These are phyloP conservation scores for Aspergillus sp. DNA, from an alignment of 2,329 filamentous ascomycete species.

Conservation along the genomic window DNA sequence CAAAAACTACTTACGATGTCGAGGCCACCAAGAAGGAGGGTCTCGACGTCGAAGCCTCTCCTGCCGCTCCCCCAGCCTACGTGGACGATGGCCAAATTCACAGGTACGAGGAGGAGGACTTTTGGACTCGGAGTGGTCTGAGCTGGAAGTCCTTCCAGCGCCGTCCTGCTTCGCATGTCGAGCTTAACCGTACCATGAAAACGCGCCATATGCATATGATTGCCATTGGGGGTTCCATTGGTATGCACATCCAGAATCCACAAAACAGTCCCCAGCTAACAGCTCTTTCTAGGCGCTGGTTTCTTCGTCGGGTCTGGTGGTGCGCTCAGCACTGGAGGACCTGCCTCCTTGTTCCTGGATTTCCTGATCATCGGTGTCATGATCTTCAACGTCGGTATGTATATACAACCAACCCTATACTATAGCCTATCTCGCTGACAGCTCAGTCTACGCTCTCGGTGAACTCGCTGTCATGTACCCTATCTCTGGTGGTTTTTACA, in stretches of 20 bases:
- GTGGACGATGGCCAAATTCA: slow-evolving; percentile 6
- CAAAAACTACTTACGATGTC: no score
- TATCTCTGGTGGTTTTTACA: slow-evolving; percentile 61
- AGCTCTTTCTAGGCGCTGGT: slow-evolving; percentile 7
- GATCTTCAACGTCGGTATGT: slow-evolving; percentile 45
- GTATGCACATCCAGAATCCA: background rate
- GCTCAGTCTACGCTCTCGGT: slow-evolving; percentile 56
- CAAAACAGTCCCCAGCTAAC: background rate
- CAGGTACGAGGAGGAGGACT: slow-evolving; percentile 16
- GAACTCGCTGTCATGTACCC: slow-evolving; percentile 63
- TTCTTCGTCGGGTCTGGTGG: slow-evolving; percentile 21
- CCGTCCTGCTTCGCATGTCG: slow-evolving; percentile 6
- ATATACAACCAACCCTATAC: background rate
- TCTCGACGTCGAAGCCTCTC: slow-evolving; percentile 1
- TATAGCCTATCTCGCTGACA: background rate
- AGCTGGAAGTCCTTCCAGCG: slow-evolving; percentile 23
- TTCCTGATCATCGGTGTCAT: slow-evolving; percentile 59
- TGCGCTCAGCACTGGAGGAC: slow-evolving; percentile 15
- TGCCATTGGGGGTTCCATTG: slow-evolving; percentile 30
- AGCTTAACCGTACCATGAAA: slow-evolving; percentile 27
- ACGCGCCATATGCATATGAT: slow-evolving; percentile 41
- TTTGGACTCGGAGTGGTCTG: slow-evolving; percentile 26
- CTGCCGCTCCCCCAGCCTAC: slow-evolving; percentile 10
- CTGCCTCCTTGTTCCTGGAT: slow-evolving; percentile 28
- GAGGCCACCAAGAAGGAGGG: slow-evolving; percentile 1